phyloP scores from a whole-genome alignment of 768 basidiomycete genomes.

The Podaxis sp. region DNA sequence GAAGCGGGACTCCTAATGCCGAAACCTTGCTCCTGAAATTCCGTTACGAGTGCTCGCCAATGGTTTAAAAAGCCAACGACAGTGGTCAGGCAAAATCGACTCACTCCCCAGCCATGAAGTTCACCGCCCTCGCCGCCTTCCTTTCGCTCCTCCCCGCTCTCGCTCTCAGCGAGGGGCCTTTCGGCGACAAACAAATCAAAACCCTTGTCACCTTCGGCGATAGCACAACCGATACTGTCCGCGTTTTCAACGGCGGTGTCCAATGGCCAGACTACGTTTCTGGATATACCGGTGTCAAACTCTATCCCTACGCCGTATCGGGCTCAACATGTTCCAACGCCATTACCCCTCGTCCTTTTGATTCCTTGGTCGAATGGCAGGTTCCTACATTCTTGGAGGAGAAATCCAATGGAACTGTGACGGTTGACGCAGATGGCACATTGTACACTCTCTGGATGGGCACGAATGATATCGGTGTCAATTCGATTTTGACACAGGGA shows the following conservation, averaged over 20 bases:
- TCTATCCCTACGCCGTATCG: constrained; percentile 55
- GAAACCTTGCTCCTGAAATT: neutral
- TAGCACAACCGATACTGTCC: constrained; percentile 53
- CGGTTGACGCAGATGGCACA: constrained; percentile 39
- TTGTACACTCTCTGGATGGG: constrained; percentile 68
- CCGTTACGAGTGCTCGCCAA: neutral
- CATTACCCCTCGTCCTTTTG: constrained; percentile 52
- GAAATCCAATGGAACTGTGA: constrained; percentile 35
- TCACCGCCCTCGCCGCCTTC: neutral
- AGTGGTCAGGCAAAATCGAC: neutral
- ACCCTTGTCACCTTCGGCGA: constrained; percentile 67
- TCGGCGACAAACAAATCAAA: constrained; percentile 38
- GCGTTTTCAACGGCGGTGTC: constrained; percentile 34
- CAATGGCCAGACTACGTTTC: constrained; percentile 63
- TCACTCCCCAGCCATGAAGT: neutral
- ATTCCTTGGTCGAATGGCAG: constrained; percentile 53
- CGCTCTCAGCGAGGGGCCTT: neutral
- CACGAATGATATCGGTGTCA: constrained; percentile 57
- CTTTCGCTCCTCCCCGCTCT: neutral
- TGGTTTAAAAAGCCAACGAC: neutral
- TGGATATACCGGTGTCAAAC: constrained; percentile 44
- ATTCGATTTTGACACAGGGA: constrained; percentile 44
- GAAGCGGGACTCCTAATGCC: neutral
- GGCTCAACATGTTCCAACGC: constrained; percentile 67
- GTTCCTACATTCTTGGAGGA: constrained; percentile 48